Evolutionary conservation across 106 monocot species (phyloP).

Genomic region (Acorus gramineus): DNA sequence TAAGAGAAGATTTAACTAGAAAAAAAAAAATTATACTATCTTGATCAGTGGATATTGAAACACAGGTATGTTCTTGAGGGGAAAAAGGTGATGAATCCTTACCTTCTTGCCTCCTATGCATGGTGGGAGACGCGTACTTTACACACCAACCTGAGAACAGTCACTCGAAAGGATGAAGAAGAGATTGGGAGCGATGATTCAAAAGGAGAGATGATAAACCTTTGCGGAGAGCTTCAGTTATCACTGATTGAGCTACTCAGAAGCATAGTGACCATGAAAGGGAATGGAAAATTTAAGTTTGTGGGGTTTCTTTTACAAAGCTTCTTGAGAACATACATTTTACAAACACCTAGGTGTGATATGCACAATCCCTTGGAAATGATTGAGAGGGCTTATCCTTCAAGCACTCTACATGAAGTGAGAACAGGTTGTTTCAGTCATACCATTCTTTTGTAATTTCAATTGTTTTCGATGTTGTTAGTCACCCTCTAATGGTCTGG

Average conservation of each 20-base stretch:
- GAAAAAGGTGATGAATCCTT: constrained; percentile 34
- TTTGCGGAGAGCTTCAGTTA: constrained; percentile 16
- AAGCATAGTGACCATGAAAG: constrained; percentile 16
- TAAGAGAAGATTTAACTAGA: too few relatives aligned
- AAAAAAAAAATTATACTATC: too few relatives aligned
- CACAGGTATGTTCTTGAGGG: constrained; percentile 30
- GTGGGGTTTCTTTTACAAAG: constrained; percentile 18
- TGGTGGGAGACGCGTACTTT: constrained; percentile 23
- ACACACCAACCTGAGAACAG: constrained; percentile 20
- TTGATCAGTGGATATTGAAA: neutral
- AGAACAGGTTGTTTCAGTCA: constrained; percentile 9
- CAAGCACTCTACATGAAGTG: constrained; percentile 22
- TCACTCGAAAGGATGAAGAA: neutral
- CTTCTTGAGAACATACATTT: constrained; percentile 30
- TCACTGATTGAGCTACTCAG: constrained; percentile 17
- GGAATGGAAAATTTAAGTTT: constrained; percentile 16
- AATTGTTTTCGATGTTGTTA: neutral
- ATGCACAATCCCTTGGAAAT: neutral
- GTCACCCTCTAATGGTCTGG: neutral
- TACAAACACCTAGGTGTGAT: constrained; percentile 16
- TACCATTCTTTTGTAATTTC: too few relatives aligned
- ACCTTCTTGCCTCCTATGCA: constrained; percentile 11
- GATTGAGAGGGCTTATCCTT: constrained; percentile 10
- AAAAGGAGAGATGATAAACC: constrained; percentile 5
- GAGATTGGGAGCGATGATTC: neutral